A percentile compares a stretch with the other conserved stretches of the same genome.
phyloP scores from a whole-genome alignment of 1,284 basidiomycete genomes.

The Xanthoconium separans region DNA sequence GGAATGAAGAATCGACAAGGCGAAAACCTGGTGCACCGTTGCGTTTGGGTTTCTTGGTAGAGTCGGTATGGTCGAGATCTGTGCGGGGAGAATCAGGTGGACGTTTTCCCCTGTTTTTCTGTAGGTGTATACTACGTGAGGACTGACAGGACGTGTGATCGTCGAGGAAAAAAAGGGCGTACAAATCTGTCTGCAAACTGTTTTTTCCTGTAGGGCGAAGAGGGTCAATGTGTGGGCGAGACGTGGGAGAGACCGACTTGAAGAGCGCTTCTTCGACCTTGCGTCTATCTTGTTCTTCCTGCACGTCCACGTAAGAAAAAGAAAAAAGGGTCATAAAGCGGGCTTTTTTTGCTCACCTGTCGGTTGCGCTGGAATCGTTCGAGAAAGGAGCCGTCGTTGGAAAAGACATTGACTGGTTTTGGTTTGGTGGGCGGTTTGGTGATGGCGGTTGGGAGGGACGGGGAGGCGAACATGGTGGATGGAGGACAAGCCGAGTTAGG shows the following conservation, averaged over 20 bases:
- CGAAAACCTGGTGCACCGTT: constrained; percentile 31
- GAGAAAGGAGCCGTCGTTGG: constrained; percentile 59
- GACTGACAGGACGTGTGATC: not conserved
- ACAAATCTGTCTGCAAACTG: constrained; percentile 64
- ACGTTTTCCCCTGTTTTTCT: constrained; percentile 67
- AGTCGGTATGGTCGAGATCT: constrained; percentile 29
- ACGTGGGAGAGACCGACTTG: constrained; percentile 36
- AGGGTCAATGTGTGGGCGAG: not conserved
- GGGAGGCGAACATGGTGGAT: constrained; percentile 12
- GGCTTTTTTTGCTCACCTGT: no score
- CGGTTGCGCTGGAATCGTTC: constrained; percentile 54
- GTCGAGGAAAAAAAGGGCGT: constrained; percentile 22
- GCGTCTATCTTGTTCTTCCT: constrained; percentile 62
- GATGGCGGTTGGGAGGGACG: not conserved
- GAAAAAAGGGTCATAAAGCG: no score
- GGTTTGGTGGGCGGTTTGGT: constrained; percentile 31
- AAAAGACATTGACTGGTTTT: constrained; percentile 55
- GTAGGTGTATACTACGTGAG: not conserved
- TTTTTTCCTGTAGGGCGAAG: constrained; percentile 45
- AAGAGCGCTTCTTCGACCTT: constrained; percentile 49
- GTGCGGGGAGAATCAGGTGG: constrained; percentile 38
- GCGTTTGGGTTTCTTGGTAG: constrained; percentile 41
- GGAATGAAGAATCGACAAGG: no score
- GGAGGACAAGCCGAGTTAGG: not conserved
- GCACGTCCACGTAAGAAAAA: no score